Evolutionary conservation across 2,329 filamentous ascomycete genomes (phyloP).

Genomic region (Dendrostoma leiphaemia): DNA sequence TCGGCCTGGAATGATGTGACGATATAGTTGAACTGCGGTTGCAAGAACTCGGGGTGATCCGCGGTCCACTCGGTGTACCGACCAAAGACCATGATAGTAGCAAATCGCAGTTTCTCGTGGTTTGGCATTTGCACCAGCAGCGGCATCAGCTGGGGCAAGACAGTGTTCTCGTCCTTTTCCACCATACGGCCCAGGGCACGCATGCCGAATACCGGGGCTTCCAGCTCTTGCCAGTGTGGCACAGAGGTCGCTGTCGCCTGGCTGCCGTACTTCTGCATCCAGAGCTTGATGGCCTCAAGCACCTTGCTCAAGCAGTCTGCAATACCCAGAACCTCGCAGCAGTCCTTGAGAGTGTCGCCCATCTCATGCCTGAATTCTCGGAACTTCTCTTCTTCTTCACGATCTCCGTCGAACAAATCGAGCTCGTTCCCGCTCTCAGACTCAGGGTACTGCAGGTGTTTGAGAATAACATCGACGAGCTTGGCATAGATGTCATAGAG

Average conservation of each 20-base stretch:
- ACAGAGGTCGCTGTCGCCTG: conserved; percentile 73
- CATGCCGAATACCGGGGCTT: conserved; percentile 93
- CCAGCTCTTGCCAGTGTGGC: conserved; percentile 93
- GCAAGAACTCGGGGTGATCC: conserved; percentile 86
- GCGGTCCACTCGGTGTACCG: conserved; percentile 98
- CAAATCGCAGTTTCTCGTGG: conserved; percentile 97
- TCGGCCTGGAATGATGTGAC: conserved; percentile 86
- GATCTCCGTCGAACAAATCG: conserved; percentile 92
- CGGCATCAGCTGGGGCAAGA: conserved; percentile 89
- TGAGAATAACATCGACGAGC: conserved; percentile 89
- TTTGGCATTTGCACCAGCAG: conserved; percentile 90
- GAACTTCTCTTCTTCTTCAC: conserved; percentile 95
- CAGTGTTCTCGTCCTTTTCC: conserved; percentile 78
- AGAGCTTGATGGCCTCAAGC: conserved; percentile 78
- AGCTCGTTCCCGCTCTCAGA: conserved; percentile 70
- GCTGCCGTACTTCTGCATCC: conserved; percentile 79
- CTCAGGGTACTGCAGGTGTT: conserved; percentile 82
- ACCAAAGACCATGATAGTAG: conserved; percentile 95
- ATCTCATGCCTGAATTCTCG: conserved; percentile 94
- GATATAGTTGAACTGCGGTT: conserved; percentile 93
- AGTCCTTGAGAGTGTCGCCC: conserved; percentile 96
- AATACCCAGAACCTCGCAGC: conserved; percentile 93
- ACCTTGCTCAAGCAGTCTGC: conserved; percentile 89
- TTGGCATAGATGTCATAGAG: conserved; percentile 81
- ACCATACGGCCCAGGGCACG: conserved; percentile 97